Evolutionary conservation across 1,284 basidiomycete species (phyloP).

Genomic region (Cutaneotrichosporon cutaneum): DNA sequence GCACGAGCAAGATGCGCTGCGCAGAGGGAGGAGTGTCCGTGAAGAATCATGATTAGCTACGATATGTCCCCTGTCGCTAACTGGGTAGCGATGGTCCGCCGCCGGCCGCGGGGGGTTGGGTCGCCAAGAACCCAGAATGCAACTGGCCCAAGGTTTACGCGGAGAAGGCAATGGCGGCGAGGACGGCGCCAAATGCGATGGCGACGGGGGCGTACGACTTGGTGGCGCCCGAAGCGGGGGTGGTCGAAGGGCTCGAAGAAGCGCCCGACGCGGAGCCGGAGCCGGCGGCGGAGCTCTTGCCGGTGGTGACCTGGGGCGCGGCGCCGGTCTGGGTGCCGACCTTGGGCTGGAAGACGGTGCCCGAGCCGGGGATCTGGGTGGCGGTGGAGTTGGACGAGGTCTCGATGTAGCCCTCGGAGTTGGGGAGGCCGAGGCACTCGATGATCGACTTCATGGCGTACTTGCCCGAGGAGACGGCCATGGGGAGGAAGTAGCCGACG

Average conservation of each 20-base stretch:
- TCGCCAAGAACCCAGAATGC: neutral
- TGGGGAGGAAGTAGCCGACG: conserved; percentile 77
- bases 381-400: conserved; percentile 48
- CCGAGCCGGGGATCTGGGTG: conserved; percentile 31
- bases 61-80: neutral
- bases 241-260: conserved; percentile 3
- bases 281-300: neutral
- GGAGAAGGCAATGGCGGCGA: conserved; percentile 11
- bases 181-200: conserved; percentile 3
- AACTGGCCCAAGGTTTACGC: neutral
- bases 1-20: conserved; percentile 1
- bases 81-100: neutral
- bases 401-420: conserved; percentile 53
- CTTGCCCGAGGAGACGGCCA: conserved; percentile 62
- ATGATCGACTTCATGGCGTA: conserved; percentile 60
- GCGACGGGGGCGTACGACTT: neutral
- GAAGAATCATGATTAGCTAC: conserved; percentile 5
- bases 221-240: conserved; percentile 9
- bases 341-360: conserved; percentile 35
- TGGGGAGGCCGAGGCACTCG: conserved; percentile 60
- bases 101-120: neutral
- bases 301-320: conserved; percentile 23
- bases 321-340: conserved; percentile 39
- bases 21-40: conserved; percentile 1
- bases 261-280: neutral